These are phyloP conservation scores for Scopulariopsis brevicaulis DNA, from an alignment of 2,329 filamentous ascomycete genomes.

Conservation along the genomic window DNA sequence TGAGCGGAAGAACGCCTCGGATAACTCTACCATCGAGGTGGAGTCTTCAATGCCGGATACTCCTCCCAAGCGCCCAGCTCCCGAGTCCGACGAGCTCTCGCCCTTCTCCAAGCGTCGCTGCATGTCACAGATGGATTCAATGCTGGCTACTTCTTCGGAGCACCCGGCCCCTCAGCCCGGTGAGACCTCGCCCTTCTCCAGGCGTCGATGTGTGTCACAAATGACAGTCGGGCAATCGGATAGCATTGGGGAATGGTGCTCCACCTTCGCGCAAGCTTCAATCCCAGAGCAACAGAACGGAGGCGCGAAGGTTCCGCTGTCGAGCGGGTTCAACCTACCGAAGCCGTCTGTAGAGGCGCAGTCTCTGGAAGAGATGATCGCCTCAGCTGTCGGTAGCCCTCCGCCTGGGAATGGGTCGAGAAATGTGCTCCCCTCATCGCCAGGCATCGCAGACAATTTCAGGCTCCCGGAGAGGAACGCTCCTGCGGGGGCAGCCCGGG, in stretches of 20 bases:
- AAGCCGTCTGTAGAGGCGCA: not conserved
- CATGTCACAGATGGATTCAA: not conserved
- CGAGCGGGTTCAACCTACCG: not conserved
- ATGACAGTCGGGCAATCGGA: not conserved
- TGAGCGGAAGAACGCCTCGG: not conserved
- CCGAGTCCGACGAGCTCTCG: not conserved
- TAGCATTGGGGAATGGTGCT: not conserved
- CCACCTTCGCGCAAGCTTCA: not conserved
- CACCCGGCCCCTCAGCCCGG: not conserved
- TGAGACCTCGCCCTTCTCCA: not conserved
- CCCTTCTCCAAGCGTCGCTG: not conserved
- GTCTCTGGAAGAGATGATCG: not conserved
- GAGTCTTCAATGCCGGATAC: not conserved
- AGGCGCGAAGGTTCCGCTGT: not conserved
- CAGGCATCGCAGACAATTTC: not conserved
- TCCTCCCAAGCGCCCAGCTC: not conserved
- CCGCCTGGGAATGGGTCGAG: not conserved
- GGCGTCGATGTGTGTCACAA: not conserved
- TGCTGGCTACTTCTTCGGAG: not conserved
- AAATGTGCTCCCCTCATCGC: not conserved
- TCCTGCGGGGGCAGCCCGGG: not conserved
- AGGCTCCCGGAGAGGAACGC: not conserved
- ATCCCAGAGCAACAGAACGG: not conserved
- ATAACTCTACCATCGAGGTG: not conserved
- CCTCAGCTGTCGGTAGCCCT: not conserved